Evolutionary conservation across 73 alveolate species (phyloP), one percentile per base, ranked within the genome.

Genomic region (Breviolum minutum): DNA sequence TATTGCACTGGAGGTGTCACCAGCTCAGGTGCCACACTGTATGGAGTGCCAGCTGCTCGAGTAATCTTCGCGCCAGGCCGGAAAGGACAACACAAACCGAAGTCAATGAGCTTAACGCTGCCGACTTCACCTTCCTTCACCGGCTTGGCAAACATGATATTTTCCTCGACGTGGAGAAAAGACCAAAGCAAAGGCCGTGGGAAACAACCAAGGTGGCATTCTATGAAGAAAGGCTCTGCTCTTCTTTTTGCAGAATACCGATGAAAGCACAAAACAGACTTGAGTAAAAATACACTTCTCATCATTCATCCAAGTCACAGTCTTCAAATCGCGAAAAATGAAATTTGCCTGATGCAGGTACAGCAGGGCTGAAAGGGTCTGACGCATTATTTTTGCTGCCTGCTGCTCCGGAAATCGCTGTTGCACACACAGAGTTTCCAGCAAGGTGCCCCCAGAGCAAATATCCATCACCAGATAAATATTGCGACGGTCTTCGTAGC

Each of bases 1-100:
- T 90, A 90, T 87, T 90, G 96, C 63, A 90, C 96, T 7, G 96
- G 96, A 32, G 96, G 87, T 32, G 96, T 90, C 32, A 90, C 96
- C 87, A 90, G 30, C 96, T 90, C 96, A 27, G 96, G 96, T 7
- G 96, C 96, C 40, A 90, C 96, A 68, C 87, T 70, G 87, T 90
- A 90, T 32, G 96, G 96, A 30, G 96, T 90, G 13, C 96, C 96
- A 29, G 96, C 96, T 17, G 96, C 96, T 6, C 87, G 86, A 24
- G 96, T 90, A 87, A 90, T 90, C 76, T 90, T 90, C 9, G 95
- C 96, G 16, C 96, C 96, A 24, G 96, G 96, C 30, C 96, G 96
- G 69, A 70, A 90, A n/a, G 96, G 96, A 63, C 96, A 90, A 17
- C 96, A 90, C 63, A 90, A 68, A 63, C 96, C 96, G 76, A 90